These are phyloP conservation scores for Aureobasidium sp. DNA, from an alignment of 2,329 filamentous ascomycete species.

Conservation along the genomic window DNA sequence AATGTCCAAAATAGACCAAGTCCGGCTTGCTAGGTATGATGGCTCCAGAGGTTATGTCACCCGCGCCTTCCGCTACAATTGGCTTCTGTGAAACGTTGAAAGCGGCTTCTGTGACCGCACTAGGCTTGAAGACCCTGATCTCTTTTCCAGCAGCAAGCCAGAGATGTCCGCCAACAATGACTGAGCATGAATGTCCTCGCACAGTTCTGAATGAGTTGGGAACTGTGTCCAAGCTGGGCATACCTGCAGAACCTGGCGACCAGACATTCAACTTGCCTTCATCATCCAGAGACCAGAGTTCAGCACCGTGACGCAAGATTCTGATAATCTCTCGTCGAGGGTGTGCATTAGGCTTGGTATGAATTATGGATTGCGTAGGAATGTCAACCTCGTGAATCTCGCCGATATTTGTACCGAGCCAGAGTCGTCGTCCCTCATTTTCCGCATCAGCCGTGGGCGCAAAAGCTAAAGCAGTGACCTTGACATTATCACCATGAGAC, in stretches of 20 bases:
- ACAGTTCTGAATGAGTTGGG: conserved; percentile 73
- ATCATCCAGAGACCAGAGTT: conserved; percentile 93
- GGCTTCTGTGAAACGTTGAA: conserved; percentile 71
- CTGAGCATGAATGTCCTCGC: conserved; percentile 77
- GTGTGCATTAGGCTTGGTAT: conserved; percentile 65
- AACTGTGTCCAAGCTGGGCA: conserved; percentile 66
- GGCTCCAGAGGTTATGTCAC: conserved; percentile 81
- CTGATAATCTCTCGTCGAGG: conserved; percentile 71
- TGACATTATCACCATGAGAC: conserved; percentile 76
- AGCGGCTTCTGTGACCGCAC: conserved; percentile 56
- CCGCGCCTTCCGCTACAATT: conserved; percentile 63
- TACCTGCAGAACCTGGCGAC: conserved; percentile 68
- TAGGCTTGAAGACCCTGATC: conserved; percentile 74
- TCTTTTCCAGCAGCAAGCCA: conserved; percentile 88
- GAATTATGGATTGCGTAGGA: conserved; percentile 60
- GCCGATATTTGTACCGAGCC: conserved; percentile 83
- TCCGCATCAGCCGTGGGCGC: conserved; percentile 72
- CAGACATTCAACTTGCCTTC: conserved; percentile 80
- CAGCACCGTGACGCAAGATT: conserved; percentile 78
- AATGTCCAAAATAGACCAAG: conserved; percentile 82
- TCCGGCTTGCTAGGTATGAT: conserved; percentile 67
- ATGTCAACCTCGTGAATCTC: conserved; percentile 89
- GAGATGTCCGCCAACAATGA: conserved; percentile 74
- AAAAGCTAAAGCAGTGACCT: conserved; percentile 74
- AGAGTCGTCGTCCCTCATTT: conserved; percentile 73